Evolutionary conservation across 2,329 filamentous ascomycete genomes (phyloP), one percentile per base, ranked within the genome.

Genomic region (Calonectria ilicicola): DNA sequence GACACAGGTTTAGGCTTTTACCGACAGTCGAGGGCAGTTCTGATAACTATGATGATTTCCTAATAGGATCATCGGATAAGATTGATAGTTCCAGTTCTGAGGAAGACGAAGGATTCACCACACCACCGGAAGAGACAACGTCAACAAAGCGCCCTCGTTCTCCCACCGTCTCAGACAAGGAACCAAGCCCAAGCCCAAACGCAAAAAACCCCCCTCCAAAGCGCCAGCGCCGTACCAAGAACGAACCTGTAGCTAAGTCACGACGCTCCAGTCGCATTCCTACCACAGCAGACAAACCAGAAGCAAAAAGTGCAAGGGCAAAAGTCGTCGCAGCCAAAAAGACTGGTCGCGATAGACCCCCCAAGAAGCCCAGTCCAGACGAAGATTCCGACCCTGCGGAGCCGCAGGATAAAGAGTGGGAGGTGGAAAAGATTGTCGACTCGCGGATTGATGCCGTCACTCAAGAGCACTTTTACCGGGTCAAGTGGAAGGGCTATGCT

Each of bases 401-500:
- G 4, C 67, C 76, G 8, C 74, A 76, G 15, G 44, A 14, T 14
- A 77, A 79, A 4, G 84, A 86, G 69, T 90, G 84, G 79, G 84
- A 87, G 65, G 87, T 90, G 0, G 88, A 91, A 76, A 76, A 79
- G 3, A 87, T 90, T 38, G 64, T 89, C 14, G 84, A 84, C 21
- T 83, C 83, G 0, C 80, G 77, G 5, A 80, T 87, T 44, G 84
- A 87, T 47, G 77, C 76, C 8, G 77, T 80, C 6, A 85, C 83
- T 1, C 81, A 82, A 72, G 78, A 84, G 71, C 81, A 84, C 73
- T 79, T 85, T 76, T 91, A 88, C 77, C 73, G 82, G 4, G 85
- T 91, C 66, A 89, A 91, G 79, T 91, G 89, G 90, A 85, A 86
- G 74, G 87, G 86, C 0, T 91, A 84, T 67, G 64, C 82, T 0